Base-by-base conservation (phyloP, 805 yeast species). In the Saccharomycopsis oosterbeekiorum region DNA sequence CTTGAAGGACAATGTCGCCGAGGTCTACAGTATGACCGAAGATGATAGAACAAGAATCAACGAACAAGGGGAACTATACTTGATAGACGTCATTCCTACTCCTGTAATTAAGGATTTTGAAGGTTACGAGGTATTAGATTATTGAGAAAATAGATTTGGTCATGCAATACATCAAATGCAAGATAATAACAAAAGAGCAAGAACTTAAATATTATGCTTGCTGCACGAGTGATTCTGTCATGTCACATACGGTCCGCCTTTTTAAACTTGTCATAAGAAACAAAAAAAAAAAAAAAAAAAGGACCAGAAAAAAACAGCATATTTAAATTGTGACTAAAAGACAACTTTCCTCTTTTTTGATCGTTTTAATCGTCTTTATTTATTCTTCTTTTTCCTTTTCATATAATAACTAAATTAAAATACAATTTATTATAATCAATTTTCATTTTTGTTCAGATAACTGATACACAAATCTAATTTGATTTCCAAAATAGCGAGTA, bases 41-140 rank as follows among this genome's bases (percentile, higher is more conserved):
- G 82, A 82, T 66, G 97, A 92, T 68, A 80, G 97, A 67, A 96
- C 90, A 73, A 83, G 98, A 73, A 74, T 88, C 61, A 93, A 92
- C 70, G 97, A 92, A 47, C 83, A 89, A 64, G 98, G 98, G 1
- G 85, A 87, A 65, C 81, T 89, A 11, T 93, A 89, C 68, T 78
- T 82, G 64, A 79, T 89, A 40, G 89, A 88, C 10, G 93, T 84
- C 70, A 86, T 86, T 47, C 90, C 93, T 1, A 77, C 78, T 26
- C 97, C 97, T 0, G 72, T 67, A 12, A 80, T 89, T 63, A 76
- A 76, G 53, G 86, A 80, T 9, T 88, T 89, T 74, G 84, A 89
- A 15, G 77, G 73, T 68, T 76, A 77, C 68, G 76, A 76, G 42
- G 76, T 82, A 0, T 75, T 88, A 65, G 91, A 87, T 67, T 88